Evolutionary conservation across 2,329 filamentous ascomycete species (phyloP).

Genomic region (Pseudonectria buxi): DNA sequence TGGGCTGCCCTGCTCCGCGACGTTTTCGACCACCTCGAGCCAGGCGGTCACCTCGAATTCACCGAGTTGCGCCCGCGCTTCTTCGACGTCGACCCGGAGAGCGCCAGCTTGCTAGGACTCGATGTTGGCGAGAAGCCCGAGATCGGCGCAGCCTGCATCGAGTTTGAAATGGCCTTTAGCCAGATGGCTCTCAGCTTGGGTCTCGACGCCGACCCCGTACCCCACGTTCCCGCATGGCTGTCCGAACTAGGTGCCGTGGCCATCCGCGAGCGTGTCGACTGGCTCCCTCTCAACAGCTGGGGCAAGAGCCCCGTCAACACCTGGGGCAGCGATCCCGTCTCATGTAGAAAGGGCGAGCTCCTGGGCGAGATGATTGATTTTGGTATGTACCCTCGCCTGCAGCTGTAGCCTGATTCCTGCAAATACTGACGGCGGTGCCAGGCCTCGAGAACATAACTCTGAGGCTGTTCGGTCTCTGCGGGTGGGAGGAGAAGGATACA

Average conservation of each 20-base stretch:
- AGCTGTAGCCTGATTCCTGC: background rate
- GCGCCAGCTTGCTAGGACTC: conserved; percentile 10
- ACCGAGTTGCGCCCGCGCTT: conserved; percentile 35
- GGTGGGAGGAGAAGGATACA: conserved; percentile 27
- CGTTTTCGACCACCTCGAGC: conserved; percentile 34
- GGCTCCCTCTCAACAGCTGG: conserved; percentile 35
- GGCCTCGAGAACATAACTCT: conserved; percentile 26
- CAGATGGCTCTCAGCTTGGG: conserved; percentile 22
- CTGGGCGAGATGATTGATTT: conserved; percentile 31
- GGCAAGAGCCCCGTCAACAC: conserved; percentile 29
- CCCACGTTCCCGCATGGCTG: conserved; percentile 28
- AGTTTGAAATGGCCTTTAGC: conserved; percentile 27
- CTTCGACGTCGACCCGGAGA: conserved; percentile 29
- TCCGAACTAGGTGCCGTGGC: conserved; percentile 33
- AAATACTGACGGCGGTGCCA: conserved; percentile 7
- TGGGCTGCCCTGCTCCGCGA: conserved; percentile 31
- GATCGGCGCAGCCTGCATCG: conserved; percentile 24
- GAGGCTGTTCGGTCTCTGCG: conserved; percentile 25
- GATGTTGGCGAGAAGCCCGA: conserved; percentile 11
- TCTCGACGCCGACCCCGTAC: conserved; percentile 35
- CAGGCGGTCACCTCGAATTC: conserved; percentile 39
- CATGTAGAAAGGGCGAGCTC: conserved; percentile 30
- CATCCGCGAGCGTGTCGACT: conserved; percentile 34
- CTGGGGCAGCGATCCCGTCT: conserved; percentile 32
- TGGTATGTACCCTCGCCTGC: conserved; percentile 21